These are phyloP conservation scores for Domatiomyces catenatus DNA, from an alignment of 2,329 filamentous ascomycete species.

Conservation along the genomic window DNA sequence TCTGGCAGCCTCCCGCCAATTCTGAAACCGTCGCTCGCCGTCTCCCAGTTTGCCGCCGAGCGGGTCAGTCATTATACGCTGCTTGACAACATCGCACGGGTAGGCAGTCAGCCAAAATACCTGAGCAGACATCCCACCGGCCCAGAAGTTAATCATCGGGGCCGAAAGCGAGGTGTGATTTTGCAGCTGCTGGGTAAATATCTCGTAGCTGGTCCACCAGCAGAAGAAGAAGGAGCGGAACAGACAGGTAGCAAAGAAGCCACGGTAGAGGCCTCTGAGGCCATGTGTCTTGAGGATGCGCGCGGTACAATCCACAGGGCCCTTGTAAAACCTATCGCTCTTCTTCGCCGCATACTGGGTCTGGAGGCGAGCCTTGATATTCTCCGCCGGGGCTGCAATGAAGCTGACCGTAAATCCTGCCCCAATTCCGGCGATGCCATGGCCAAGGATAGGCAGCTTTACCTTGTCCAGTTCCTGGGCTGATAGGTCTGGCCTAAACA, in stretches of 20 bases:
- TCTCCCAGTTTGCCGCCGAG: constrained; percentile 56
- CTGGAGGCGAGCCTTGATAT: constrained; percentile 85
- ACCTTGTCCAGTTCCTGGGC: constrained; percentile 9
- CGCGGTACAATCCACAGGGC: constrained; percentile 66
- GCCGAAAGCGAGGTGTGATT: constrained; percentile 54
- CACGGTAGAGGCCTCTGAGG: constrained; percentile 67
- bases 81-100: constrained; percentile 85
- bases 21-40: constrained; percentile 50
- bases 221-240: constrained; percentile 93
- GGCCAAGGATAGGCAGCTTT: constrained; percentile 57
- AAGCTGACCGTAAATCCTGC: constrained; percentile 84
- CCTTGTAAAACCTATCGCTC: constrained; percentile 61
- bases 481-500: constrained; percentile 22
- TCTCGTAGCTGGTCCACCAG: constrained; percentile 94
- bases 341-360: constrained; percentile 80
- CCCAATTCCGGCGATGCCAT: constrained; percentile 74
- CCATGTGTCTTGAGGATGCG: constrained; percentile 54
- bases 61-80: constrained; percentile 91
- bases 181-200: constrained; percentile 56
- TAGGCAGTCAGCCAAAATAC: constrained; percentile 90
- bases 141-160: constrained; percentile 90
- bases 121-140: constrained; percentile 81
- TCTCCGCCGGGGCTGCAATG: constrained; percentile 84
- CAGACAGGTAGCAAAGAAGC: constrained; percentile 66
- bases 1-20: constrained; percentile 66